These are phyloP conservation scores for Dactylellina haptotyla DNA, from an alignment of 2,329 filamentous ascomycete species.

Conservation along the genomic window DNA sequence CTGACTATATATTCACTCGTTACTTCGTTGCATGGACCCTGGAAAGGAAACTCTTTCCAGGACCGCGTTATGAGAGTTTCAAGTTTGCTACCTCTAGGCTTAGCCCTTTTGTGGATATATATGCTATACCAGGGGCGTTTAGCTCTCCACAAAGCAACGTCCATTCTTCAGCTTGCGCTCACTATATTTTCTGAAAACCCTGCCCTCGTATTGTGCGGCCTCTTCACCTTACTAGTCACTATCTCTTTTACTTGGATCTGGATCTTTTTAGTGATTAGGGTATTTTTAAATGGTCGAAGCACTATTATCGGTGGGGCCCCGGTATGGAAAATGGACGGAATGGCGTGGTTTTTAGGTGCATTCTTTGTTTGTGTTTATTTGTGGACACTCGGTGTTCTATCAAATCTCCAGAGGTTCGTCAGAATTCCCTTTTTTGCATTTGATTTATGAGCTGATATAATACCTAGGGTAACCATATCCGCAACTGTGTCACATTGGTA, in stretches of 20 bases:
- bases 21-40: constrained; percentile 82
- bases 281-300: constrained; percentile 92
- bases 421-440: not conserved
- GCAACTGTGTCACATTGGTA: constrained; percentile 99
- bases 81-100: constrained; percentile 77
- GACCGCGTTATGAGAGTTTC: constrained; percentile 89
- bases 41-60: constrained; percentile 80
- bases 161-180: constrained; percentile 90
- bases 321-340: constrained; percentile 67
- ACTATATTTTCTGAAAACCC: constrained; percentile 86
- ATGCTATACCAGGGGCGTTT: constrained; percentile 82
- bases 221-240: constrained; percentile 77
- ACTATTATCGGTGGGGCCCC: constrained; percentile 63
- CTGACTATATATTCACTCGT: constrained; percentile 93
- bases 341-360: constrained; percentile 93
- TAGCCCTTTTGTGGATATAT: constrained; percentile 82
- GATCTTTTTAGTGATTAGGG: constrained; percentile 94
- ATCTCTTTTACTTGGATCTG: constrained; percentile 94
- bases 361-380: constrained; percentile 95
- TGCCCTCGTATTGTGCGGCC: constrained; percentile 82
- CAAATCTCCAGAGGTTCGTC: constrained; percentile 75
- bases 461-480: constrained; percentile 78
- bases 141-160: constrained; percentile 82
- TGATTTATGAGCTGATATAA: not conserved
- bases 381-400: constrained; percentile 89